Conservation (phyloP, 306 rosid species). For the Prunus salicina region DNA sequence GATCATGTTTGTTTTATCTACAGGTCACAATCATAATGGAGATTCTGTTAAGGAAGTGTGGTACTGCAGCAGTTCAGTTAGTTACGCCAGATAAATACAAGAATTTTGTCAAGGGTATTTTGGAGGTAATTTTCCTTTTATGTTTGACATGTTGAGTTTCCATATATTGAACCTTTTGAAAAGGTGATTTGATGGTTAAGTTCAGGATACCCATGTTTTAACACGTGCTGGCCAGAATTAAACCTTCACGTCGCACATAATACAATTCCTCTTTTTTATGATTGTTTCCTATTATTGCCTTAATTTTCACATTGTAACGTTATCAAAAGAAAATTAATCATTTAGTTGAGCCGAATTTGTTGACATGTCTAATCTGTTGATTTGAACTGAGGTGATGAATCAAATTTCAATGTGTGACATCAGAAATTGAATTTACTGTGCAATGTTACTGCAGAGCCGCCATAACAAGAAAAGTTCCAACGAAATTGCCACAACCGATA, state of each 20-base stretch:
- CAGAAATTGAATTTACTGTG: background rate
- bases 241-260: background rate
- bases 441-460: slow-evolving; percentile 60
- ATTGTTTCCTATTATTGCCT: background rate
- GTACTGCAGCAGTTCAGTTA: slow-evolving; percentile 59
- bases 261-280: background rate
- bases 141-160: background rate
- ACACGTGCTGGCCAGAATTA: background rate
- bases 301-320: background rate
- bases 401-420: slow-evolving; percentile 4
- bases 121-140: slow-evolving; percentile 50
- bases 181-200: background rate
- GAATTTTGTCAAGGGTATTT: slow-evolving; percentile 56
- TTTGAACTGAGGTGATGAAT: background rate
- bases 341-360: background rate
- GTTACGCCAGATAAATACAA: slow-evolving; percentile 66
- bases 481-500: slow-evolving; percentile 30
- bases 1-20: slow-evolving; percentile 14
- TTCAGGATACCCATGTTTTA: background rate
- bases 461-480: slow-evolving; percentile 47
- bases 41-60: slow-evolving; percentile 81
- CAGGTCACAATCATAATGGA: slow-evolving; percentile 77
- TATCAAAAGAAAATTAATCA: background rate
- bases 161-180: background rate
- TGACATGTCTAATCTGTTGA: background rate